Base-by-base conservation (phyloP, 805 yeast species). In the Saccharomycopsis fodiens region DNA sequence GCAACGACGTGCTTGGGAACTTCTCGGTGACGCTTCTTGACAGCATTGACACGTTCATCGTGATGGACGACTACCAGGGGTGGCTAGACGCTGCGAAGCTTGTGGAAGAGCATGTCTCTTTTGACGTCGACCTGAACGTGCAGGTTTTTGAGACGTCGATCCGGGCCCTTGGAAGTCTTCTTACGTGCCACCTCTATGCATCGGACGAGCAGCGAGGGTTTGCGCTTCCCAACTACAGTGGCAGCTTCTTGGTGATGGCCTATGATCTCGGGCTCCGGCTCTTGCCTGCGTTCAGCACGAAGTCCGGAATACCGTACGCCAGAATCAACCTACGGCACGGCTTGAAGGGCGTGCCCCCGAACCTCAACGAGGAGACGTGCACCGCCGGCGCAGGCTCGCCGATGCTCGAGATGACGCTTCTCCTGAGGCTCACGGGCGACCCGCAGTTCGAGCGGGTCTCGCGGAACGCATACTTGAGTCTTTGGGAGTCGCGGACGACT, bases 131-230 rank as follows among this genome's bases (percentile, higher is more conserved):
- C 50, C 72, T 87, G 7, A 76, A 80, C 1, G 82, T 89, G 0
- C 97, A 89, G 57, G 94, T 89, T 1, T 89, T 89, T 60, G 97
- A 89, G 60, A 73, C 85, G 2, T 77, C 87, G 3, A 89, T 91
- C 15, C 64, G 97, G 34, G 75, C 85, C 1, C 58, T 89, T 21
- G 97, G 97, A 0, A 87, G 95, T 0, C 66, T 89, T 25, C 57
- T 89, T 19, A 79, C 91, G 2, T 77, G 86, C 0, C 97, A 89
- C 63, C 64, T 86, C 37, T 82, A 76, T 56, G 85, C 86, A 0
- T 63, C 73, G 0, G 77, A 74, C 49, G 66, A 65, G 1, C 57
- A 67, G 2, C 62, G 61, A 39, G 82, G 78, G 3, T 60, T 48
- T 35, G 17, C 31, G 10, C 56, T 70, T 1, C 59, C 58, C 2